Evolutionary conservation across 768 basidiomycete species (phyloP).

Genomic region (Lentinula sp.): DNA sequence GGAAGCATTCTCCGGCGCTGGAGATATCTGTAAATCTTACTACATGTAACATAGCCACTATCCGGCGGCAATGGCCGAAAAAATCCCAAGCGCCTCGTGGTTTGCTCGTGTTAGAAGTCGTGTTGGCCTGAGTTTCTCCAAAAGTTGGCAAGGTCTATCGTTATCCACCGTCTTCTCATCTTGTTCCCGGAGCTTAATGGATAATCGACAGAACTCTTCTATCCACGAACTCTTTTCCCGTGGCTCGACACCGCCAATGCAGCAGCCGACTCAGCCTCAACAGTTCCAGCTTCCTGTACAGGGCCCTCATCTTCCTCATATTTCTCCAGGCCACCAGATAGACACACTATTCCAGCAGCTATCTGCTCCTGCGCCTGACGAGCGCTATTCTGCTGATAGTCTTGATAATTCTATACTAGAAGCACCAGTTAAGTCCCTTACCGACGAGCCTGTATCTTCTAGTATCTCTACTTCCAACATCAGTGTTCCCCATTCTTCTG

Average conservation of each 20-base stretch:
- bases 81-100: constrained; percentile 7
- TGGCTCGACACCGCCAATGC: constrained; percentile 43
- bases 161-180: neutral
- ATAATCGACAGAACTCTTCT: constrained; percentile 29
- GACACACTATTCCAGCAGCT: constrained; percentile 65
- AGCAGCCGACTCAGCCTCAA: constrained; percentile 23
- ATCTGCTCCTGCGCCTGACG: constrained; percentile 26
- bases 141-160: neutral
- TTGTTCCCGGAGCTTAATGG: constrained; percentile 21
- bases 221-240: constrained; percentile 50
- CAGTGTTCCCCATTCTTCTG: constrained; percentile 33
- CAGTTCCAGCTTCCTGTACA: constrained; percentile 27
- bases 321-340: constrained; percentile 50
- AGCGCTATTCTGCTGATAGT: constrained; percentile 25
- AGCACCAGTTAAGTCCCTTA: constrained; percentile 37
- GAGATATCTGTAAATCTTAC: too few species aligned
- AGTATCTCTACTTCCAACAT: neutral
- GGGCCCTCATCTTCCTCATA: constrained; percentile 28
- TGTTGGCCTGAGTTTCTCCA: neutral
- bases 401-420: constrained; percentile 27
- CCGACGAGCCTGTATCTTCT: constrained; percentile 32
- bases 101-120: neutral
- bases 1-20: too few species aligned
- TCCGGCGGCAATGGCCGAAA: neutral
- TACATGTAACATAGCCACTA: too few species aligned